A percentile compares a stretch with the other conserved stretches of the same genome.
These are phyloP conservation scores for Tilletia indica DNA, from an alignment of 1,284 basidiomycete species.

Conservation along the genomic window DNA sequence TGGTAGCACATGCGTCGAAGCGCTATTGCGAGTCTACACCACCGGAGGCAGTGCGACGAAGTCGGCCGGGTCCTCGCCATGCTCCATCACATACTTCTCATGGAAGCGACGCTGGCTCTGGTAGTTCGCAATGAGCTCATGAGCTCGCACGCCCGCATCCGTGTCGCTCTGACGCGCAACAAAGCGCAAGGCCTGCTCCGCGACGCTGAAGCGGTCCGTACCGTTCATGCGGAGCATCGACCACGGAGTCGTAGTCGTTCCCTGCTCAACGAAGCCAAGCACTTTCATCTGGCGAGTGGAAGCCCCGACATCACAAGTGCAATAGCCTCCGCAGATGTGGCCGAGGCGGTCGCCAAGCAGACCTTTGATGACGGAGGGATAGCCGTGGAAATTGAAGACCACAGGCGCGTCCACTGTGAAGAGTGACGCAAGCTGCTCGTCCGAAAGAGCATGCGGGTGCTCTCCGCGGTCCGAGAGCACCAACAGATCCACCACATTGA, in stretches of 20 bases:
- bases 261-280: constrained; percentile 59
- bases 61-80: constrained; percentile 16
- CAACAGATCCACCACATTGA: constrained; percentile 66
- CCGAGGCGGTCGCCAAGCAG: constrained; percentile 35
- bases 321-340: constrained; percentile 17
- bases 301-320: background rate
- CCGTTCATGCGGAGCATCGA: constrained; percentile 60
- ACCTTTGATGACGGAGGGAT: constrained; percentile 50
- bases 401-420: constrained; percentile 59
- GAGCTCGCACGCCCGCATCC: background rate
- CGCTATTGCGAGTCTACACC: too few relatives aligned
- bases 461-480: constrained; percentile 67
- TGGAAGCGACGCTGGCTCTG: background rate
- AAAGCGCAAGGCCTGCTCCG: constrained; percentile 57
- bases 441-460: constrained; percentile 74
- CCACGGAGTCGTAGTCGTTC: constrained; percentile 60
- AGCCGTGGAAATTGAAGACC: constrained; percentile 71
- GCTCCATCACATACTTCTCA: constrained; percentile 15
- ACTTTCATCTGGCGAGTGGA: constrained; percentile 56
- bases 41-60: constrained; percentile 1
- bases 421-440: constrained; percentile 61
- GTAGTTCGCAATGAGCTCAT: constrained; percentile 9
- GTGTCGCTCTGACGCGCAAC: background rate
- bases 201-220: constrained; percentile 59
- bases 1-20: too few relatives aligned